Base-by-base conservation (phyloP, 2,329 filamentous ascomycete genomes). In the Neoscytalidium dimidiatum region DNA sequence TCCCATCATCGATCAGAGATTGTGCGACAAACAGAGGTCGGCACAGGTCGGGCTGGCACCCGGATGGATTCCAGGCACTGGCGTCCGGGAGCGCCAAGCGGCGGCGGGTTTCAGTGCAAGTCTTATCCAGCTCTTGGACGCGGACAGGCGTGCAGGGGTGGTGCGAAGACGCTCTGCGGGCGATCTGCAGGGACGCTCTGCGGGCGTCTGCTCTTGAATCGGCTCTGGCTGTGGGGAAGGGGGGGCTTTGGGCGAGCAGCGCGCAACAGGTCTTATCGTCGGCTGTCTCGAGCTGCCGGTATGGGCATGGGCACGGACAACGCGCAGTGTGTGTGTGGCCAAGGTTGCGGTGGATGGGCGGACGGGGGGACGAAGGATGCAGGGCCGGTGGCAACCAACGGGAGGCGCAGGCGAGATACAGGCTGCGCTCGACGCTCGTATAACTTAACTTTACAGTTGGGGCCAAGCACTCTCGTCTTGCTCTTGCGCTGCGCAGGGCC, bases 181-280 rank as follows among this genome's bases (percentile, higher is more conserved):
- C n/a, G 53, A 58, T 58, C 53, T 58, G 53, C 53, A 58, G 53
- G 53, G 53, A 58, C 53, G 53, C 53, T 43, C 52, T 26, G 53
- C 35, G 28, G 49, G 53, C 9, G 31, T 13, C 19, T 35, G 28
- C 51, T 56, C 31, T 31, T 4, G 26, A 21, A 29, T 33, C 28
- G 35, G 7, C 53, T 19, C 35, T 19, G 35, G 23, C 53, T 35
- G 38, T 33, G 56, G 56, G 56, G 56, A 60, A 60, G 56, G 56
- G 56, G 56, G 56, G 26, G 26, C 13, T 29, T 21, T 19, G 26
- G 56, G 56, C 56, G 29, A 46, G 56, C 56, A 31, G 53, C 46
- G 46, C 49, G 29, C 49, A 52, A 21, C 28, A 35, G 28, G 7
- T 8, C n/a, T n/a, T n/a, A n/a, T n/a, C n/a, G n/a, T 41, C 38